Evolutionary conservation across 495 filamentous ascomycete species (phyloP), one percentile per base, ranked within the genome.

Genomic region (Pyrenopolyporus hunteri): DNA sequence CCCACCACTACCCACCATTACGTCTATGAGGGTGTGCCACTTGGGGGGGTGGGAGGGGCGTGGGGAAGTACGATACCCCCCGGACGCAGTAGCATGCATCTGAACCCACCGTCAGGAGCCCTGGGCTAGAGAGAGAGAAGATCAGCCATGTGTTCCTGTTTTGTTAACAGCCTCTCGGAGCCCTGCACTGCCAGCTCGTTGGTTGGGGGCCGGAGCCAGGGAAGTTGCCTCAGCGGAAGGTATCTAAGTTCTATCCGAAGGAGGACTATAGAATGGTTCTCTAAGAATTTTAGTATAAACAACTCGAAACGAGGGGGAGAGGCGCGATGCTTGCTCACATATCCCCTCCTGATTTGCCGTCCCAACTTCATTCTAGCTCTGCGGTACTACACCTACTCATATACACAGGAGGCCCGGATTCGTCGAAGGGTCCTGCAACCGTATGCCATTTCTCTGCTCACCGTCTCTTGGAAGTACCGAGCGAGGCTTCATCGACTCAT

Each of bases 161-260:
- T 64, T 64, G 62, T 66, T 66, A 62, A 56, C 57, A 66, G 65
- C 59, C 66, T 59, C 66, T 66, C 28, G 26, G 33, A 60, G 50
- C 44, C 54, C 57, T 61, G 49, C 50, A 46, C 42, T 56, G 57
- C 59, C 52, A 57, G 57, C 36, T 67, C 49, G 69, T 69, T 71
- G 66, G 69, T 59, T 64, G 59, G 66, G 60, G 66, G 69, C 57
- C 31, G 40, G 47, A 67, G 46, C 52, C 58, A 67, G 20, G 42
- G 45, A 54, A 47, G 53, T 50, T 25, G 53, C 45, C 51, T 55
- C 58, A 54, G 57, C 55, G 66, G 66, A 32, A 60, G 62, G 52
- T 69, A 47, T 58, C 52, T 68, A 32, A 66, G 47, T 53, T 56
- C 47, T 25, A 65, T 52, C 61, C 59, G 54, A 62, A 59, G 56